phyloP scores from a whole-genome alignment of 495 filamentous ascomycete genomes.

The Chaetomium tenue region DNA sequence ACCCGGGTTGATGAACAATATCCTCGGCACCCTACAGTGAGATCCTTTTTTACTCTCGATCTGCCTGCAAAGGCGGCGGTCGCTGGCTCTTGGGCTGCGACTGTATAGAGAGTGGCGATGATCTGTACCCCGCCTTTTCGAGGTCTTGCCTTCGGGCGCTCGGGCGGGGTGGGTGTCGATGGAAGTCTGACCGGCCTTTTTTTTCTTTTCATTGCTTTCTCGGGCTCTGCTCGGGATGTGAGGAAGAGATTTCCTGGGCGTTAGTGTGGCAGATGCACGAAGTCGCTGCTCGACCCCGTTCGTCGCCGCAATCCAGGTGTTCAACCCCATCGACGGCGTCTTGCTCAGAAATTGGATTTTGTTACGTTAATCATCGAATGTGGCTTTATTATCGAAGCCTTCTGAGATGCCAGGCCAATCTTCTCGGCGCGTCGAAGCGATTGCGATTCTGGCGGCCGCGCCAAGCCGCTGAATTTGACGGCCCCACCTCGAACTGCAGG shows the following conservation, averaged over 20 bases:
- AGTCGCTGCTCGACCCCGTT: no score
- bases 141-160: constrained; percentile 55
- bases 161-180: constrained; percentile 57
- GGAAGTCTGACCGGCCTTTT: constrained; percentile 62
- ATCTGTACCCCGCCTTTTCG: constrained; percentile 56
- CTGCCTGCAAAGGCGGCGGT: constrained; percentile 54
- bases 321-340: no score
- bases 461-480: background rate
- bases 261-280: no score
- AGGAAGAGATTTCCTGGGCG: constrained; percentile 39
- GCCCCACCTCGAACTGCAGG: no score
- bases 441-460: no score
- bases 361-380: no score
- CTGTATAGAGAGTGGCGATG: constrained; percentile 63
- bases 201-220: constrained; percentile 50
- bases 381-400: background rate
- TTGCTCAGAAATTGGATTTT: no score
- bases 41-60: constrained; percentile 48
- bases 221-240: constrained; percentile 39
- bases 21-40: constrained; percentile 63
- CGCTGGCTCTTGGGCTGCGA: constrained; percentile 27
- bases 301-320: no score
- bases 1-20: constrained; percentile 62
- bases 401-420: no score
- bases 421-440: background rate